A percentile compares a stretch with the other conserved stretches of the same genome.
These are phyloP conservation scores for Podaxis sp. DNA, from an alignment of 768 basidiomycete species.

Conservation along the genomic window DNA sequence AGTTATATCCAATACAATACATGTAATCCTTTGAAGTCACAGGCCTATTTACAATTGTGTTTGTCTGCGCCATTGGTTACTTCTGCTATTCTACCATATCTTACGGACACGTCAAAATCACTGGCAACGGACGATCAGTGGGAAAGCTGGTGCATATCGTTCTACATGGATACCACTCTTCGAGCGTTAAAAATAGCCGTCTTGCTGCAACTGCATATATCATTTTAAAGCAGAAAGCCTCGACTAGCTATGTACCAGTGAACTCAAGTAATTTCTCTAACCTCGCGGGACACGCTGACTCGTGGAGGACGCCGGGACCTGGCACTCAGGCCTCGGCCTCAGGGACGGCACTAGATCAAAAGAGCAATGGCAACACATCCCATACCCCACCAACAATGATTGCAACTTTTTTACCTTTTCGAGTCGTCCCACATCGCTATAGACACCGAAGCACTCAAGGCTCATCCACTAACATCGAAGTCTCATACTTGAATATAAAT, in stretches of 20 bases:
- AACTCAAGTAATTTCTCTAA: neutral
- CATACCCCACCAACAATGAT: neutral
- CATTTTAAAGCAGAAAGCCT: neutral
- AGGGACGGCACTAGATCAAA: neutral
- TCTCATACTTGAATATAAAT: constrained; percentile 5
- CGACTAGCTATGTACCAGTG: neutral
- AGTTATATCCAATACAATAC: constrained; percentile 1
- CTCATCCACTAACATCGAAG: neutral
- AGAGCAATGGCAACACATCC: neutral
- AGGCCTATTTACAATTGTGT: neutral
- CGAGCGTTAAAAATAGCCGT: neutral
- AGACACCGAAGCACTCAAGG: constrained; percentile 6
- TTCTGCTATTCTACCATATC: neutral
- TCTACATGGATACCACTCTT: neutral
- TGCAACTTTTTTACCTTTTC: constrained; percentile 1
- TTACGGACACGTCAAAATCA: constrained; percentile 7
- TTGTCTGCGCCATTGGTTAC: neutral
- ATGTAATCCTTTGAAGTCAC: neutral
- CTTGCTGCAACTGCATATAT: too few species aligned
- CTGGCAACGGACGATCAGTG: constrained; percentile 11
- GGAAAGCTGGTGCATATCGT: neutral
- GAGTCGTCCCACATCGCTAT: neutral
- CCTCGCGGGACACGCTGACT: neutral
- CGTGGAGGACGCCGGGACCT: too few species aligned
- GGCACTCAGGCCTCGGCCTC: neutral